Evolutionary conservation across 1,139 yeast genomes (phyloP), one percentile per base, ranked within the genome.

Genomic region (Candida sp.): DNA sequence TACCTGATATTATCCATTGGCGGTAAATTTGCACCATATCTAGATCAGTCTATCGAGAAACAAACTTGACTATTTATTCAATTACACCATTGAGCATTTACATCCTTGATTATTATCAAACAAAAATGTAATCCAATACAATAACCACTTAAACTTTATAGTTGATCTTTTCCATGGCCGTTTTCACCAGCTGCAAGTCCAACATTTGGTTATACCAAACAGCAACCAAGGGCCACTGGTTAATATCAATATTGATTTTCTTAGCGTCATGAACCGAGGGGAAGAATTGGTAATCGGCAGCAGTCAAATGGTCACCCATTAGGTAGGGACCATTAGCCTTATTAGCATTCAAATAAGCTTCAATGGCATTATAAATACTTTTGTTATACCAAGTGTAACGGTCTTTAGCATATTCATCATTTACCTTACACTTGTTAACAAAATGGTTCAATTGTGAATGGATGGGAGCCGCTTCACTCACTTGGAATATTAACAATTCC

Each of bases 361-460:
- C 44, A 27, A 21, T 39, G 8, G 39, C 36, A 5, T 8, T 8
- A 25, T 19, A 34, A 9, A 39, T 33, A 7, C 39, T 23, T 12
- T 12, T 39, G 6, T 22, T 11, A 9, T 23, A 42, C 8, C 25
- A 5, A 21, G n/a, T 19, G 21, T 19, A n/a, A 22, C 21, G 33
- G 6, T 11, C 8, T 5, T 5, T 21, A 6, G 37, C 27, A 21
- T n/a, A 35, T 21, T 22, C 37, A 21, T 35, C 37, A 6, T 15
- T n/a, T 7, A 32, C 34, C 7, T 32, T 32, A 9, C 29, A 25
- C 29, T 25, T 25, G 29, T 32, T 11, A 12, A 32, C 19, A 32
- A 32, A 19, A 21, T 73, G 78, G 49, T 58, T 57, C 35, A 33
- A 33, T 11, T 33, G 21, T 11, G 21, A 12, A 8, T 12, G 19